Conservation (phyloP, 2,329 filamentous ascomycete genomes). For the Aspergillus phoenicis region DNA sequence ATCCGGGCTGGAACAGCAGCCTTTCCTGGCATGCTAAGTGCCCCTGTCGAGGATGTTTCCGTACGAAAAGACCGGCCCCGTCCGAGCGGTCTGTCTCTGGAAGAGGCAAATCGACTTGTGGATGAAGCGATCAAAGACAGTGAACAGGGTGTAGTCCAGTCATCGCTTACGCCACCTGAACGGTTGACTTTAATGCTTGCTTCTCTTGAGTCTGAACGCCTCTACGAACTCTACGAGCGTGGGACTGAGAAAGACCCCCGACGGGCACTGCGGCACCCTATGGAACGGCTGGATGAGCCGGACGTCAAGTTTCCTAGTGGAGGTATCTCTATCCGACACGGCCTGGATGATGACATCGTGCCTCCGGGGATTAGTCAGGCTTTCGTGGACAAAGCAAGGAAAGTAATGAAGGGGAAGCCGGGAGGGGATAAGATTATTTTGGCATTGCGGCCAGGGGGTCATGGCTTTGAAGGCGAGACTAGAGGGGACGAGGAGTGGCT, state of each 20-base stretch:
- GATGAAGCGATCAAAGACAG: background rate
- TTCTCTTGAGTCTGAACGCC: conserved; percentile 20
- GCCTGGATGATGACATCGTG: conserved; percentile 36
- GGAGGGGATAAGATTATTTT: conserved; percentile 30
- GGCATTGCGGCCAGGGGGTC: conserved; percentile 34
- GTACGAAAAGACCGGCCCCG: conserved; percentile 14
- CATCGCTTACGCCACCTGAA: conserved; percentile 17
- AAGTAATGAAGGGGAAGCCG: conserved; percentile 27
- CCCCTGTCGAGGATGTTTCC: conserved; percentile 19
- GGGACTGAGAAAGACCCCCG: conserved; percentile 17
- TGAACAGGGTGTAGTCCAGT: background rate
- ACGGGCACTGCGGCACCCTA: conserved; percentile 28
- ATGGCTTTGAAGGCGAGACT: conserved; percentile 39
- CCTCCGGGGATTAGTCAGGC: conserved; percentile 29
- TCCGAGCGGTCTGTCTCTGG: background rate
- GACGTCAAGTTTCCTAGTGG: conserved; percentile 30
- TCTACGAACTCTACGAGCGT: conserved; percentile 23
- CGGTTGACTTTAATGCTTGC: conserved; percentile 24
- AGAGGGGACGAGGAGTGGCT: conserved; percentile 34
- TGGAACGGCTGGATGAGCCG: conserved; percentile 32
- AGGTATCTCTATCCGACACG: conserved; percentile 39
- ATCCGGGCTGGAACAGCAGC: conserved; percentile 34
- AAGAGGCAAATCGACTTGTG: background rate
- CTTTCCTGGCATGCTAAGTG: conserved; percentile 36
- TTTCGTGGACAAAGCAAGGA: conserved; percentile 30